A percentile compares a stretch with the other conserved stretches of the same genome.
Evolutionary conservation across 306 rosid species (phyloP).

Genomic region (Fagus sylvatica): DNA sequence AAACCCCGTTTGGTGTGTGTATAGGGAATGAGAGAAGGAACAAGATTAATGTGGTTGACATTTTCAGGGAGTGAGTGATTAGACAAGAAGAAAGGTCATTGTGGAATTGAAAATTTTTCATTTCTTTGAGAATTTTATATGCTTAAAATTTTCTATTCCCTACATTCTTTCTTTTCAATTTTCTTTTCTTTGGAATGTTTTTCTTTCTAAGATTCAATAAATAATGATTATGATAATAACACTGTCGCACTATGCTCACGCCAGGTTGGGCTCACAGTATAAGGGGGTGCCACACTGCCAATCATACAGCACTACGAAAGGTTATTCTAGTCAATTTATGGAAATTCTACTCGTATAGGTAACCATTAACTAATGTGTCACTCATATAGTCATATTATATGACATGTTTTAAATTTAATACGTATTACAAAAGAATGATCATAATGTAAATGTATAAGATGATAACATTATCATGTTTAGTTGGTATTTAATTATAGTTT

Average conservation of each 20-base stretch:
- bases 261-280: conserved; percentile 12
- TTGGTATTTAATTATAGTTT: no score
- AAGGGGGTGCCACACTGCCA: not conserved
- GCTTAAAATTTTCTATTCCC: not conserved
- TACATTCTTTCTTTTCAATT: not conserved
- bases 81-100: conserved; percentile 56
- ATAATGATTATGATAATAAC: not conserved
- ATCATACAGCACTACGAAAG: not conserved
- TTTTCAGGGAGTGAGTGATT: conserved; percentile 58
- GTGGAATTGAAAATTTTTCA: conserved; percentile 37
- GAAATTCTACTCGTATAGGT: no score
- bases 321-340: not conserved
- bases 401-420: no score
- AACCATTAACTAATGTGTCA: no score
- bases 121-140: conserved; percentile 19
- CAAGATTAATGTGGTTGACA: conserved; percentile 62
- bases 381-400: no score
- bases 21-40: conserved; percentile 30
- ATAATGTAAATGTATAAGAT: no score
- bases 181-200: not conserved
- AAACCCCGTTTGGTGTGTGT: conserved; percentile 13
- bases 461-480: no score
- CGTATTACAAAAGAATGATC: no score
- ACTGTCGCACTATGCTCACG: conserved; percentile 6
- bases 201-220: not conserved